Conservation (phyloP, 441 rosid species). For the Melastoma candidum region DNA sequence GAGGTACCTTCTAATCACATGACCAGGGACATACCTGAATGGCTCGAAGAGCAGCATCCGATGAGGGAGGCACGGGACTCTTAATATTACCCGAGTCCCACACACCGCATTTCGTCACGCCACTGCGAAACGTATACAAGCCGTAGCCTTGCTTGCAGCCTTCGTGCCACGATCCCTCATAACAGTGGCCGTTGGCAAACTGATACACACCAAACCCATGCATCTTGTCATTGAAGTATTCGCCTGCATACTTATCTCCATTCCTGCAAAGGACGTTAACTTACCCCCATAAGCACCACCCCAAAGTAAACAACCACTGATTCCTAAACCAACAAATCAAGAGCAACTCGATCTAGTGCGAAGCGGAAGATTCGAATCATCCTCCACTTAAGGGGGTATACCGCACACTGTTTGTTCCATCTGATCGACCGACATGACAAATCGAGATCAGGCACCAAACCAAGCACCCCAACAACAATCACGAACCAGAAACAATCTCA, state of each 20-base stretch:
- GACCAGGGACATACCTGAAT: constrained; percentile 43
- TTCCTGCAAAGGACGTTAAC: constrained; percentile 25
- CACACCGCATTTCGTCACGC: constrained; percentile 55
- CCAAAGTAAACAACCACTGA: too few species aligned
- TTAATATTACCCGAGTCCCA: constrained; percentile 66
- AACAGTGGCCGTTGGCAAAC: constrained; percentile 79
- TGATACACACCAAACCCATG: constrained; percentile 87
- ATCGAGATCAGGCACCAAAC: too few species aligned
- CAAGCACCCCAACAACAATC: too few species aligned
- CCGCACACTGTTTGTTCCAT: too few species aligned
- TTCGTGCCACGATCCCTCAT: constrained; percentile 95
- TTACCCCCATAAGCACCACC: too few species aligned
- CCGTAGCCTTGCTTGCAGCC: constrained; percentile 86
- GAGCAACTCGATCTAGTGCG: too few species aligned
- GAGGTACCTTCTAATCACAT: too few species aligned
- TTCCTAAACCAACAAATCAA: too few species aligned
- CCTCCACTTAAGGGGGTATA: too few species aligned
- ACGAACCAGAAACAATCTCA: too few species aligned
- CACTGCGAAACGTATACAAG: constrained; percentile 57
- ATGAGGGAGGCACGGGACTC: constrained; percentile 28
- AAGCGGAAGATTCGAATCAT: too few species aligned
- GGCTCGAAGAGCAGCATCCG: constrained; percentile 40
- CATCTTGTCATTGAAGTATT: constrained; percentile 82
- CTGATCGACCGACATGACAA: too few species aligned
- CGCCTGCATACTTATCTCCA: constrained; percentile 86